Evolutionary conservation across 2,329 filamentous ascomycete genomes (phyloP), one percentile per base, ranked within the genome.

Genomic region (Orbilia oligospora): DNA sequence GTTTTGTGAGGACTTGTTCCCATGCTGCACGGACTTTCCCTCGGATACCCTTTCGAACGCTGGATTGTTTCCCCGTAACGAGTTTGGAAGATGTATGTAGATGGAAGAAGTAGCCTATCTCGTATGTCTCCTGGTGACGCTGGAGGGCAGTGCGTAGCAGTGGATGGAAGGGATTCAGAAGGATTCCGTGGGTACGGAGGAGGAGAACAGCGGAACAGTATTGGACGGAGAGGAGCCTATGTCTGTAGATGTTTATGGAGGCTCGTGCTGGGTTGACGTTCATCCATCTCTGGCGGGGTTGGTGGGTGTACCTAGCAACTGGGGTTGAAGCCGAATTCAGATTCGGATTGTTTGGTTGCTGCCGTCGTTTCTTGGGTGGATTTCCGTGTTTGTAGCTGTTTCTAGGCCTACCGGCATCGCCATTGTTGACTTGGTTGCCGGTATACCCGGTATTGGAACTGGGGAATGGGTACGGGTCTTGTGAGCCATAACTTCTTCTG

Each of bases 151-250:
- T 48, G 5, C 75, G 75, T 10, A 78, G 68, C 6, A 78, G 75
- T 24, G 75, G 75, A 20, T 78, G 75, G 68, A 78, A 78, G 1
- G 75, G 75, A 63, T 78, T 78, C 3, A 78, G 24, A 10, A 78
- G 75, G 38, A 78, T 61, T 27, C 44, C 48, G 27, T 44, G 61
- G 22, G 75, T 66, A 51, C 61, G 63, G 33, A 78, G 68, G 8
- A 78, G 68, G n/a, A 78, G 68, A 18, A 78, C 55, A 4, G 75
- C 75, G 22, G 75, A 72, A 38, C 61, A 78, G 63, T 78, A 78
- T 58, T 58, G 63, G 30, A 78, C 69, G 9, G n/a, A 48, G 30
- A 78, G 51, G 16, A 72, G 63, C 1, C 33, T 64, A 27, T 46
- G 61, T 27, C 20, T 56, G 63, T 71, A 78, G 44, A 78, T 18